Evolutionary conservation across 2,329 filamentous ascomycete genomes (phyloP), one percentile per base, ranked within the genome.

Genomic region (Trematosphaeria pertusa): DNA sequence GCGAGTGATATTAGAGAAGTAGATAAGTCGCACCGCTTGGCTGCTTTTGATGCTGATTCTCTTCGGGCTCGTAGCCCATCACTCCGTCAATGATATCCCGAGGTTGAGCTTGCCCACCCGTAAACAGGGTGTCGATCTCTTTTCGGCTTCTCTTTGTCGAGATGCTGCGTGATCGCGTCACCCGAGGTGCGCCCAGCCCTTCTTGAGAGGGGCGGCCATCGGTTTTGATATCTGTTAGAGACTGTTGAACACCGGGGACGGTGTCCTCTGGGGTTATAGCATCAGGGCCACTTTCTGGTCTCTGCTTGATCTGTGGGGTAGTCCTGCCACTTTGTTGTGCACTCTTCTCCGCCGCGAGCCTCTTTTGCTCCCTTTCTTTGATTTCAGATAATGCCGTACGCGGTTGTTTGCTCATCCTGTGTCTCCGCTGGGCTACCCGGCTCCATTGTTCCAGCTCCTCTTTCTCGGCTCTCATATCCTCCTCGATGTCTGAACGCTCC

Each of bases 401-500:
- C 30, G 30, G 30, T 15, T 32, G 30, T 11, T 32, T 32, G 6
- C 30, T 11, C 6, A 32, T 32, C 17, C 30, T 32, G 17, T 32
- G 30, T 14, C 30, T 7, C 17, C 30, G 6, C n/a, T 32, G 30
- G 5, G 30, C 30, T 14, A 32, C 30, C n/a, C 6, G 7, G 17
- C 30, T 32, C 30, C 30, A 32, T 15, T 39, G 28, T 19, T 34
- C 43, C 19, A 39, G 24, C 31, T 26, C 17, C 31, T 42, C 22
- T 20, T 42, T 22, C 17, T 39, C 39, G 10, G 9, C 12, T 18
- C 34, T 32, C 4, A 32, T 18, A 30, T 48, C 42, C 9, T 22
- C 28, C 20, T 48, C 37, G 19, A 43, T 28, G 15, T 31, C 31
- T 15, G 11, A 18, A 8, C 12, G 17, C 14, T 37, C 41, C 19